Base-by-base conservation (phyloP, 495 filamentous ascomycete species). In the Talaromyces adpressus region DNA sequence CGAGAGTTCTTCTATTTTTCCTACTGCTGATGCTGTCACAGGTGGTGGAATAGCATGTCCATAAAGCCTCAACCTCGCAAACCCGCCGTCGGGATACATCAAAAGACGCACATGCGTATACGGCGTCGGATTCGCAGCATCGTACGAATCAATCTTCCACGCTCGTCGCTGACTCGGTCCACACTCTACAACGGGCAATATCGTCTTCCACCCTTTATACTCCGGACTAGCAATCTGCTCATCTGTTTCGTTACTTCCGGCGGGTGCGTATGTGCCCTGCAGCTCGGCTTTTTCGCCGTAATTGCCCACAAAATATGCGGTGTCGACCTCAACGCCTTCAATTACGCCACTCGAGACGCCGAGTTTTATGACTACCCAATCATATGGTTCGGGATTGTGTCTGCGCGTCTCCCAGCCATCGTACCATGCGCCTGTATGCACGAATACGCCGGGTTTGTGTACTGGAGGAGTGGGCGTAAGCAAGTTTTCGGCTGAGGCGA, bases 31-130 rank as follows among this genome's bases (percentile, higher is more conserved):
- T n/a, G 63, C 34, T 8, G 70, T 36, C 1, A 67, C 58, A 7
- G 72, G 29, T 8, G 73, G 65, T 6, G 73, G 74, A 12, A 93
- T 84, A 6, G 86, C 91, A 62, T 85, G 81, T 3, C 93, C 93
- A 70, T 89, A 96, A 2, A 96, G 77, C 47, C 91, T 80, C 69
- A 96, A 91, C 53, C 93, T 75, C 25, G 91, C 91, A 71, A 97
- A 95, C n/a, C 93, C 92, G 49, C 93, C 93, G 68, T 97, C 93
- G 0, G 93, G 92, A 72, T 90, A 96, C 92, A 96, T 95, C 71
- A 89, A 85, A 58, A 97, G 75, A 34, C 89, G 81, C 18, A 96
- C 89, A 73, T 97, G 92, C 5, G 92, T 95, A 73, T 90, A 94
- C 27, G 85, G 82, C 72, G 85, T 89, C 66, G 34, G 84, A 85